phyloP scores from a whole-genome alignment of 169 alveolate genomes.

The Plasmodium gonderi region DNA sequence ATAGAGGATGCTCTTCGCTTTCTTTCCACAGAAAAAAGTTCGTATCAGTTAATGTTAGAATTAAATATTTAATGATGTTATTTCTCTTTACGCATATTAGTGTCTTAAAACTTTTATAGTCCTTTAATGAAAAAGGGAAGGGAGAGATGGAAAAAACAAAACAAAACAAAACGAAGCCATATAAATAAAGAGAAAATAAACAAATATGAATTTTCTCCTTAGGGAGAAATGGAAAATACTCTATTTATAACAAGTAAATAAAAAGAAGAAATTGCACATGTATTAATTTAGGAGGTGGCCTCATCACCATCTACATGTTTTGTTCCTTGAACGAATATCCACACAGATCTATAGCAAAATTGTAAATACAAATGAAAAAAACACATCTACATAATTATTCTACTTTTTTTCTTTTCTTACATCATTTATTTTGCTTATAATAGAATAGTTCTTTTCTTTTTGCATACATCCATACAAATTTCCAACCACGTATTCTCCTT shows the following conservation, averaged over 20 bases:
- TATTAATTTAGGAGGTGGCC: neutral
- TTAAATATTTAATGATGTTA: constrained; percentile 36
- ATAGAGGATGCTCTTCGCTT: constrained; percentile 61
- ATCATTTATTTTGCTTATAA: constrained; percentile 38
- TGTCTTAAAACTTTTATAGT: constrained; percentile 66
- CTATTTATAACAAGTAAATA: neutral
- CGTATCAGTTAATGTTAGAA: constrained; percentile 62
- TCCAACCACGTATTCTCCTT: constrained; percentile 67
- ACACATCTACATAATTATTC: neutral
- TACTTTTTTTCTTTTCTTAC: constrained; percentile 19
- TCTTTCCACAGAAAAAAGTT: constrained; percentile 69
- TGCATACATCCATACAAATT: constrained; percentile 66
- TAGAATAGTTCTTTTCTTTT: constrained; percentile 59
- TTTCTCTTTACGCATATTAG: constrained; percentile 61
- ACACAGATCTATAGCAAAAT: neutral
- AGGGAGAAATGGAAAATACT: neutral
- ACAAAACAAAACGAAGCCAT: neutral
- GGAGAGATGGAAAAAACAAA: neutral
- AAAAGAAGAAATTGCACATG: neutral
- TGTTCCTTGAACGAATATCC: neutral
- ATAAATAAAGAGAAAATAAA: neutral
- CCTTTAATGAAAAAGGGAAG: constrained; percentile 12
- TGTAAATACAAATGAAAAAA: neutral
- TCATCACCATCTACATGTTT: no score
- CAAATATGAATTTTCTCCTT: neutral